Conservation (phyloP, 2,329 filamentous ascomycete genomes). For the Bipolaris zeicola region DNA sequence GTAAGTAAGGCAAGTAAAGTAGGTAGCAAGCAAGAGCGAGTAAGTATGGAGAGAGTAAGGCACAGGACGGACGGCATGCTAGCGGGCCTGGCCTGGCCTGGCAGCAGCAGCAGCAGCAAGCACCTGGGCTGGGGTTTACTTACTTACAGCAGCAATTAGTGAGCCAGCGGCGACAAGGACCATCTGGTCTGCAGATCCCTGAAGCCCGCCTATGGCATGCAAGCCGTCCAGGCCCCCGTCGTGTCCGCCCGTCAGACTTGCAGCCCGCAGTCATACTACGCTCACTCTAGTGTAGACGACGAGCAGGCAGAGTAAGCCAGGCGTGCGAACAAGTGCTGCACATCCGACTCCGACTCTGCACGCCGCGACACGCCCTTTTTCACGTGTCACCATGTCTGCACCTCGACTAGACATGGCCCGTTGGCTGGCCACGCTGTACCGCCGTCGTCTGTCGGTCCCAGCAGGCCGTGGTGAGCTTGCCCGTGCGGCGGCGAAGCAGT, state of each 20-base stretch:
- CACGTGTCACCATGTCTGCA: slow-evolving; percentile 32
- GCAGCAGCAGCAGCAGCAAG: slow-evolving; percentile 2
- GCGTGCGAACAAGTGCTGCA: slow-evolving; percentile 12
- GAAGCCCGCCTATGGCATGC: slow-evolving; percentile 6
- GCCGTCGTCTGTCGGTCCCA: slow-evolving; percentile 12
- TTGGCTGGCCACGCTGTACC: slow-evolving; percentile 16
- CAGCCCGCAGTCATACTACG: background rate
- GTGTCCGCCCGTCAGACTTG: slow-evolving; percentile 20
- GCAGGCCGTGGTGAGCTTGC: slow-evolving; percentile 19
- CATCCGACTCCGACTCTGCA: slow-evolving; percentile 9
- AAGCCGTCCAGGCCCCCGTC: too few species aligned
- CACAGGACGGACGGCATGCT: slow-evolving; percentile 30
- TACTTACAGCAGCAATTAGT: background rate
- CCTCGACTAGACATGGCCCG: slow-evolving; percentile 5
- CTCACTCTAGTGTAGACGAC: too few species aligned
- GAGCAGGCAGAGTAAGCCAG: background rate
- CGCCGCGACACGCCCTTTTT: slow-evolving; percentile 26
- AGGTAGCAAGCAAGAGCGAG: too few species aligned
- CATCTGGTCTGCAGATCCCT: slow-evolving; percentile 27
- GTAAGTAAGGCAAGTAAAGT: slow-evolving; percentile 5
- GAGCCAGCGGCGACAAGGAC: slow-evolving; percentile 5
- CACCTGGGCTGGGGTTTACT: slow-evolving; percentile 33
- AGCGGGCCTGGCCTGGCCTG: slow-evolving; percentile 27
- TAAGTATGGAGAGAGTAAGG: slow-evolving; percentile 4
- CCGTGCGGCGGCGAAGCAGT: slow-evolving; percentile 15